phyloP scores from a whole-genome alignment of 331 rosid species.

The Pyrus hybrid region DNA sequence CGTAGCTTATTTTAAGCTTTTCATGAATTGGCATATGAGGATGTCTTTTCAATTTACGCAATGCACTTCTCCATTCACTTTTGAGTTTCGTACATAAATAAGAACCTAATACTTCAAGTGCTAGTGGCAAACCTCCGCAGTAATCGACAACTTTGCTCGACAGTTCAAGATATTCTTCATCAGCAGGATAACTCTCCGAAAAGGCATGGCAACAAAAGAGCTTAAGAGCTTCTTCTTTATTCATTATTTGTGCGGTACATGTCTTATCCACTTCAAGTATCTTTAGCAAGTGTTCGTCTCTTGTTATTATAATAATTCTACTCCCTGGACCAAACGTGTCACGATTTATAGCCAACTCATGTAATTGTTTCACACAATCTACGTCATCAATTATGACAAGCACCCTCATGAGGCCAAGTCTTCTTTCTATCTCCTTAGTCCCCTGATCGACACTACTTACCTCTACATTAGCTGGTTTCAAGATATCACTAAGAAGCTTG shows the following conservation, averaged over 20 bases:
- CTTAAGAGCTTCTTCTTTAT: not conserved
- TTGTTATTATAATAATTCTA: not conserved
- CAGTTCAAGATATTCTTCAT: constrained; percentile 4
- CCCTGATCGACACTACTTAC: not conserved
- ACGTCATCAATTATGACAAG: not conserved
- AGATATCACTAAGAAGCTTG: too few species aligned
- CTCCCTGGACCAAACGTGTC: not conserved
- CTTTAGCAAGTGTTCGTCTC: not conserved
- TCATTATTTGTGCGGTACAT: not conserved
- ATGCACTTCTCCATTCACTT: not conserved
- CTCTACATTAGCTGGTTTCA: not conserved
- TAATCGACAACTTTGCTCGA: constrained; percentile 5
- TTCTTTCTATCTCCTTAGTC: not conserved
- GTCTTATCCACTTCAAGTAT: not conserved
- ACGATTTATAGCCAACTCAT: not conserved
- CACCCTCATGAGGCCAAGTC: not conserved
- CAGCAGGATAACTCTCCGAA: not conserved
- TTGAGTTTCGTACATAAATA: not conserved
- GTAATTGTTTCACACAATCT: not conserved
- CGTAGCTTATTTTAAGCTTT: constrained; percentile 24
- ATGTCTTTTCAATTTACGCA: constrained; percentile 11
- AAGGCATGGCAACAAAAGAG: not conserved
- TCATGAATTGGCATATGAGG: not conserved
- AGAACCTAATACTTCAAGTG: not conserved
- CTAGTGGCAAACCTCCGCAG: constrained; percentile 14